Evolutionary conservation across 306 rosid species (phyloP), one percentile per base, ranked within the genome.

Genomic region (Quercus parvula): DNA sequence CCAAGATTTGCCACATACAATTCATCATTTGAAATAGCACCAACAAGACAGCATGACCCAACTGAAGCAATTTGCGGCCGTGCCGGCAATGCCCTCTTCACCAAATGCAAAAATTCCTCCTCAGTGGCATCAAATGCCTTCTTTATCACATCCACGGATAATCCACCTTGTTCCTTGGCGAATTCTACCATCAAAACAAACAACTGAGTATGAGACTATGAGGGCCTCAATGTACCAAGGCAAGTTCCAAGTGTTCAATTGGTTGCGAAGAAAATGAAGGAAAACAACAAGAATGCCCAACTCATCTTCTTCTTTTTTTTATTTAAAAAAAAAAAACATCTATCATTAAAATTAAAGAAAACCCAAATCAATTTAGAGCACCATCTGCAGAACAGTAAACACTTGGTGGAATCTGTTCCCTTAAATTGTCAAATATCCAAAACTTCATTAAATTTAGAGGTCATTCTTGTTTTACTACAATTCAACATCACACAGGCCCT

Each of bases 11-110:
- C 99, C 66, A 93, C 90, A 76, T 89, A 90, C 52, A 95, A 76
- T 70, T 91, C 86, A 75, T 86, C 85, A 77, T 95, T 76, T 3
- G 99, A 67, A 78, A 95, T 93, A 5, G 98, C 98, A 66, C 98
- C 99, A 27, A 95, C 82, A 76, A 95, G 95, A 81, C 99, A 95
- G 78, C 99, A 95, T 0, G 99, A 93, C 18, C 99, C 99, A 5
- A 87, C 98, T 0, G 97, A 91, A 74, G 97, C 98, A 71, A 93
- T 95, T 69, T 85, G 91, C 0, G 99, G 99, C 84, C 81, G 88
- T 6, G 77, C 51, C 1, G 87, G 85, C 70, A 91, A 76, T 0
- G 88, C 83, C 52, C 78, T 88, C 88, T 91, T 89, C 85, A 95
- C 99, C 86, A 95, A 70, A 24, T 81, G 87, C 73, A 85, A 64